These are phyloP conservation scores for Rhizopogon roseolus DNA, from an alignment of 768 basidiomycete species.

Conservation along the genomic window DNA sequence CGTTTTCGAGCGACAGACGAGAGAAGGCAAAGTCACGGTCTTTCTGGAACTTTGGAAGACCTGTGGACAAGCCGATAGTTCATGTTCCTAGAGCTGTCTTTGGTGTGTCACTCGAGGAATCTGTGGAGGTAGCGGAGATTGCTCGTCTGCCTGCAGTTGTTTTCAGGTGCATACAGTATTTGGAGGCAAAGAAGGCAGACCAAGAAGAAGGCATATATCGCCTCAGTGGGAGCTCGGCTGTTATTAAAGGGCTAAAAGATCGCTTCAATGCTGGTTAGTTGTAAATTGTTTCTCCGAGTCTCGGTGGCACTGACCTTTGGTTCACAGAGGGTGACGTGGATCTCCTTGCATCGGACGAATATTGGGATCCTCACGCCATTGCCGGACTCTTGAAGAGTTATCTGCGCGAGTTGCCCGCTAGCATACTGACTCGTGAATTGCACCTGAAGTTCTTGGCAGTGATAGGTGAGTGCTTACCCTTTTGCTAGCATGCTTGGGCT, in stretches of 20 bases:
- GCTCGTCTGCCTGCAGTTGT: conserved; percentile 91
- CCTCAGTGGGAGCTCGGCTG: conserved; percentile 89
- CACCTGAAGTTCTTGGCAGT: conserved; percentile 89
- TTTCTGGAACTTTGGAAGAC: conserved; percentile 89
- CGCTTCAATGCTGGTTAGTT: conserved; percentile 82
- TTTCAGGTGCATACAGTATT: conserved; percentile 92
- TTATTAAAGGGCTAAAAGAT: conserved; percentile 91
- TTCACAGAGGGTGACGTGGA: conserved; percentile 91
- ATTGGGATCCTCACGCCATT: conserved; percentile 97
- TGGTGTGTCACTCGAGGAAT: conserved; percentile 82
- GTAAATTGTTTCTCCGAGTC: conserved; percentile 3
- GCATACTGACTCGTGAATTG: conserved; percentile 87
- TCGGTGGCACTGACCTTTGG: conserved; percentile 3
- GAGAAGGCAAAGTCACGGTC: conserved; percentile 90
- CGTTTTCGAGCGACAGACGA: conserved; percentile 57
- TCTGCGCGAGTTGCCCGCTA: conserved; percentile 88
- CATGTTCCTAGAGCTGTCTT: conserved; percentile 74
- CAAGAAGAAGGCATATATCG: conserved; percentile 98
- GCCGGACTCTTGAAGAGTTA: conserved; percentile 92
- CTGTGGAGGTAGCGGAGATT: conserved; percentile 84
- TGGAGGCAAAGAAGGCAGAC: conserved; percentile 91
- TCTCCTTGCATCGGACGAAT: conserved; percentile 81
- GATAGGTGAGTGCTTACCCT: conserved; percentile 63
- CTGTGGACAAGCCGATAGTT: conserved; percentile 37
- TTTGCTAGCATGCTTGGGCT: conserved; percentile 6